phyloP scores from a whole-genome alignment of 1,139 yeast species.

The Starmera stellimalicola region DNA sequence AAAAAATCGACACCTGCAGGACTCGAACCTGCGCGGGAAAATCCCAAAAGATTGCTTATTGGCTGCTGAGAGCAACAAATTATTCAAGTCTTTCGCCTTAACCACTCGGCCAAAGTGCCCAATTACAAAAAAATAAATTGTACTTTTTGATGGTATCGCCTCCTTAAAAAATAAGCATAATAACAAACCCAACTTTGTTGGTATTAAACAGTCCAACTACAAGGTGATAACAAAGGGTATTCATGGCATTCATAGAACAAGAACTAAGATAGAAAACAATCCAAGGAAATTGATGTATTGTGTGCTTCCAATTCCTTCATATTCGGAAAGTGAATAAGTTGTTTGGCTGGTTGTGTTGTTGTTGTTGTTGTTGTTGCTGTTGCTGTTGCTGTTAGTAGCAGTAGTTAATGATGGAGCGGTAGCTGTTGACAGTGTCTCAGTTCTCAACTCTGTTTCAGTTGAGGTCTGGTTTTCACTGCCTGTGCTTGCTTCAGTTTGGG shows the following conservation, averaged over 20 bases:
- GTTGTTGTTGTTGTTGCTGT: neutral
- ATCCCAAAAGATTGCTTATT: slow-evolving; percentile 14
- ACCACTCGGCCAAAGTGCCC: slow-evolving; percentile 46
- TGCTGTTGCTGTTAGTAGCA: neutral
- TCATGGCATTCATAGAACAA: neutral
- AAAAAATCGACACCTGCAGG: slow-evolving; percentile 34
- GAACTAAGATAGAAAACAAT: neutral
- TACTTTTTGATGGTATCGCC: neutral
- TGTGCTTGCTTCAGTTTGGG: too few relatives aligned
- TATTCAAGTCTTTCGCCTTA: slow-evolving; percentile 46
- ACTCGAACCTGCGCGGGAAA: slow-evolving; percentile 34
- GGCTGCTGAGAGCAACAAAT: too few relatives aligned
- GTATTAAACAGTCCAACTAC: too few relatives aligned
- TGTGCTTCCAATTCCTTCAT: neutral
- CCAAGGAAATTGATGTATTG: neutral
- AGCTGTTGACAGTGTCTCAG: too few relatives aligned
- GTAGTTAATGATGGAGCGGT: neutral
- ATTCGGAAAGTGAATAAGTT: neutral
- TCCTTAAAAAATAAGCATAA: neutral
- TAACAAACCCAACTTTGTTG: too few relatives aligned
- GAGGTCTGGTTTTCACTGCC: too few relatives aligned
- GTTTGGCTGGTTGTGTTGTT: neutral
- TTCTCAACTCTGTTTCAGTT: too few relatives aligned
- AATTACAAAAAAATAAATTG: neutral
- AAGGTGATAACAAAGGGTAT: too few relatives aligned